Evolutionary conservation across 2,329 filamentous ascomycete species (phyloP).

Genomic region (Dryadomyces sulphureus): DNA sequence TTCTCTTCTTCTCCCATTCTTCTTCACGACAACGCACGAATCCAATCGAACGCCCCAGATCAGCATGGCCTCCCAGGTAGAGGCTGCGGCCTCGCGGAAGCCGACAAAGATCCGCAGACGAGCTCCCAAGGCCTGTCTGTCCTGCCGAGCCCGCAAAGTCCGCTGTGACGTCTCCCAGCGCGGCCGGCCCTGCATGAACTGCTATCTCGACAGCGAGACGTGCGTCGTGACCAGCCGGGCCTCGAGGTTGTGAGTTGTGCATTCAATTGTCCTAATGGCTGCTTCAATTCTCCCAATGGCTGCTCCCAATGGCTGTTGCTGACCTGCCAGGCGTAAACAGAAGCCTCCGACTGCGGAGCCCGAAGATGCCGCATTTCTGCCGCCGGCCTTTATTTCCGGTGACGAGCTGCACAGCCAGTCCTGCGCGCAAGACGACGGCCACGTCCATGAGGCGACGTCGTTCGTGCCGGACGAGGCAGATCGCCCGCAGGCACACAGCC

Average conservation of each 20-base stretch:
- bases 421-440: neutral
- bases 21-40: neutral
- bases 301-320: too few species aligned
- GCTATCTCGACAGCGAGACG: constrained; percentile 32
- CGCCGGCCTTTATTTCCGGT: neutral
- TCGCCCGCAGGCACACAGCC: too few species aligned
- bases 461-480: too few species aligned
- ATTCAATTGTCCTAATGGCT: neutral
- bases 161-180: constrained; percentile 31
- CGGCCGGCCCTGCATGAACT: constrained; percentile 36
- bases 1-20: neutral
- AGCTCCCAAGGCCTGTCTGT: constrained; percentile 34
- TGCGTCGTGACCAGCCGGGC: constrained; percentile 14
- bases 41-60: too few species aligned
- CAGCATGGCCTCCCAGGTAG: neutral
- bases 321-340: too few species aligned
- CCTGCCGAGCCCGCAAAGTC: constrained; percentile 35
- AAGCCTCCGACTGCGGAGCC: neutral
- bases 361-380: neutral
- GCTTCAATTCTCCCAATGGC: neutral
- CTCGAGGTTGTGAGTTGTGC: constrained; percentile 5
- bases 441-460: neutral
- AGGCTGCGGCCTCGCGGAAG: constrained; percentile 21
- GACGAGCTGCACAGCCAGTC: neutral
- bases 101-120: constrained; percentile 30